Evolutionary conservation across 2,329 filamentous ascomycete species (phyloP).

Genomic region (Epichloe gansuensis): DNA sequence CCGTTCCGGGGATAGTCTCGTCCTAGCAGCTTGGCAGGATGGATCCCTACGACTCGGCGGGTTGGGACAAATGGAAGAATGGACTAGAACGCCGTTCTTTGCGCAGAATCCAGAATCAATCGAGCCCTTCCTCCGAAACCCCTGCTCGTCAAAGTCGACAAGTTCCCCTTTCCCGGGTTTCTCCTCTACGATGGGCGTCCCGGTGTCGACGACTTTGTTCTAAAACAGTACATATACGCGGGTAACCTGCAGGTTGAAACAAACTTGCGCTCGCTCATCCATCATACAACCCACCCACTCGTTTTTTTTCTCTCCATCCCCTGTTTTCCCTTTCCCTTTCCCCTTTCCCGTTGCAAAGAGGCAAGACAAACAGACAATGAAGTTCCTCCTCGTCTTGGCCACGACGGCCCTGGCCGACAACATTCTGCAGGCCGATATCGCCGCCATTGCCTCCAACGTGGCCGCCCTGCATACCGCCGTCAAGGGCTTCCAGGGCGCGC

Average conservation of each 20-base stretch:
- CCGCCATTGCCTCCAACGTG: not conserved
- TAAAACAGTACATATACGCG: too few species aligned
- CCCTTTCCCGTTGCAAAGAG: not conserved
- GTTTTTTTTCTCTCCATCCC: not conserved
- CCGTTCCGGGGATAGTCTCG: too few species aligned
- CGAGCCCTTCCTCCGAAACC: too few species aligned
- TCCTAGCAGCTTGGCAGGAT: too few species aligned
- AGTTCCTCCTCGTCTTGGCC: conserved; percentile 6
- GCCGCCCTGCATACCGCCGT: not conserved
- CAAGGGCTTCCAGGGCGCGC: not conserved
- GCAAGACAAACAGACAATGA: not conserved
- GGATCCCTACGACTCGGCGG: too few species aligned
- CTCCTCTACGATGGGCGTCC: too few species aligned
- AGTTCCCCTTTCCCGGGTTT: too few species aligned
- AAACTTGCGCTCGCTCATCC: not conserved
- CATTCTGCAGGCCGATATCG: not conserved
- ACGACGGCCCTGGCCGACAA: conserved; percentile 2
- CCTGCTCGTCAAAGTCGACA: too few species aligned
- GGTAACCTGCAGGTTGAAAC: not conserved
- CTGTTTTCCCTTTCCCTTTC: not conserved
- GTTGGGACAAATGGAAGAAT: too few species aligned
- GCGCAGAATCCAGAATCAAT: too few species aligned
- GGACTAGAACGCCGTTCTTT: too few species aligned
- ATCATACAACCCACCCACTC: not conserved
- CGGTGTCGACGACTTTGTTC: too few species aligned